Base-by-base conservation (phyloP, 1,139 yeast species). In the Blastobotrys apis region DNA sequence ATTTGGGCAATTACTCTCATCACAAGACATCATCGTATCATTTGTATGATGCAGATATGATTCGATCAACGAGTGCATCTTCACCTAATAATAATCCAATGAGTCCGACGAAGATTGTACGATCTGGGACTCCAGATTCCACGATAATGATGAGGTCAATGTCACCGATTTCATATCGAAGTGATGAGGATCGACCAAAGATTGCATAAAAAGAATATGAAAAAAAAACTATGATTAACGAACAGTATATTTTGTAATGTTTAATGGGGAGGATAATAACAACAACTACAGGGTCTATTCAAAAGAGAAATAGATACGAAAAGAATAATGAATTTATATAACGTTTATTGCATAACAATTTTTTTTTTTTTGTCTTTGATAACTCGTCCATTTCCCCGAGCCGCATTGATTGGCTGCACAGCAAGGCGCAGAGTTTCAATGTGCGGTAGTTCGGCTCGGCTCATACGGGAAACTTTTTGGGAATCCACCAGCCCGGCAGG, bases 21-120 rank as follows among this genome's bases (percentile, higher is more conserved):
- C 23, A 40, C 39, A 38, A 45, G 33, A 34, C 45, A 9, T 37
- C 47, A 10, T 40, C 52, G 32, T 44, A 44, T 30, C 47, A 44
- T 26, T 34, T 42, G 26, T 42, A 42, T 33, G 45, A 42, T 25
- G 37, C 33, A 10, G 54, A 54, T 35, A 47, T 54, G 33, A 40
- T 40, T 19, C 47, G 55, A 22, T 46, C 56, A 26, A 54, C 57
- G 6, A 51, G 55, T 13, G 57, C 57, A 4, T 54, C 57, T 4
- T 44, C 52, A 9, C 55, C 56, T 0, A 23, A 6, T 10, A 23
- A 23, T 23, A 23, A 42, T 30, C 45, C 45, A 16, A 38, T 42
- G 32, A 37, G 41, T 22, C 45, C 45, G n/a, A 37, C 45, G 15
- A 40, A 40, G 22, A 33, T 40, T 26, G 17, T 16, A 12, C 17